Evolutionary conservation across 139 green algal species (phyloP).

Genomic region (Coccomyxa sp.): DNA sequence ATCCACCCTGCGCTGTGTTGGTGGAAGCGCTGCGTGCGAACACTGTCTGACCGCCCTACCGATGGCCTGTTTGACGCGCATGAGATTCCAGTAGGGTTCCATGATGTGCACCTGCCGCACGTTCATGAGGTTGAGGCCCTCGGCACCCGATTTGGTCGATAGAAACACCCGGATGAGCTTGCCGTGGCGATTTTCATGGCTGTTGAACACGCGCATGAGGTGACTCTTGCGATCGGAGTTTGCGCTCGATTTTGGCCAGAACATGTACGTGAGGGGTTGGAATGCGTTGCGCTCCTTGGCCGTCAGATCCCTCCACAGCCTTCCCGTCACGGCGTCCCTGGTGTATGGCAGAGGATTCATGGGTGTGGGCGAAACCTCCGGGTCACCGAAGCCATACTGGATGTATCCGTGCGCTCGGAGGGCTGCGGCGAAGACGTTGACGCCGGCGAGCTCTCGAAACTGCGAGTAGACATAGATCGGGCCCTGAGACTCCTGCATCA

Average conservation of each 20-base stretch:
- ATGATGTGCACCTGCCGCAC: not conserved
- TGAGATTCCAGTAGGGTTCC: not conserved
- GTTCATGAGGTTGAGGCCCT: not conserved
- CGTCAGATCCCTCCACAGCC: not conserved
- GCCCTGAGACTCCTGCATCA: not conserved
- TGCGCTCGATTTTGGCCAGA: not conserved
- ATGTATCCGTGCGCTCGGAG: not conserved
- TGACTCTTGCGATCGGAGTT: not conserved
- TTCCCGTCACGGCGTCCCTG: not conserved
- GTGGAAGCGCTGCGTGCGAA: not conserved
- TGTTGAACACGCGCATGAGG: not conserved
- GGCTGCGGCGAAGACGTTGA: not conserved
- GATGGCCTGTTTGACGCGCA: not conserved
- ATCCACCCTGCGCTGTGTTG: not conserved
- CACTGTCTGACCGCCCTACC: not conserved
- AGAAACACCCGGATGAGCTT: not conserved
- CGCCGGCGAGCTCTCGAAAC: not conserved
- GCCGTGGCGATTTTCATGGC: not conserved
- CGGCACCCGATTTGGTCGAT: not conserved
- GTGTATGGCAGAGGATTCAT: not conserved
- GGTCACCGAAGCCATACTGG: not conserved
- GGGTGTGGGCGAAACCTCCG: not conserved
- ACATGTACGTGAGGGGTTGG: not conserved
- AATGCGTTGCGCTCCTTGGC: not conserved
- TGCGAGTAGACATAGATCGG: not conserved